A percentile compares a stretch with the other conserved stretches of the same genome.
These are phyloP conservation scores for Fusarium piperis DNA, from an alignment of 2,329 filamentous ascomycete species.

Conservation along the genomic window DNA sequence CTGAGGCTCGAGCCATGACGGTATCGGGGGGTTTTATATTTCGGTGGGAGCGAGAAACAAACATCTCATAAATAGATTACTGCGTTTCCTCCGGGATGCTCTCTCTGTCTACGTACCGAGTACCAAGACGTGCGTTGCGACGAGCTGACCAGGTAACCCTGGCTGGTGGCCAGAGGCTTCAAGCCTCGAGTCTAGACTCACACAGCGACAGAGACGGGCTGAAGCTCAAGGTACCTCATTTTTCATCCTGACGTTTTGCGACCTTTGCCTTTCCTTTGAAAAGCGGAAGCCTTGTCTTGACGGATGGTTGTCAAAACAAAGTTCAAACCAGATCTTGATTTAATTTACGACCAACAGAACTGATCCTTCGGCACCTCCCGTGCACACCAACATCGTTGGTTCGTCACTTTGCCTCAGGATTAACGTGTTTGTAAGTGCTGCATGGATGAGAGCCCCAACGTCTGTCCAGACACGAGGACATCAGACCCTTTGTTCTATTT, in stretches of 20 bases:
- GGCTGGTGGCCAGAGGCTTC: neutral
- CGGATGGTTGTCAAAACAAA: slow-evolving; percentile 6
- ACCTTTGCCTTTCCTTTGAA: neutral
- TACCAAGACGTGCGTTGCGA: neutral
- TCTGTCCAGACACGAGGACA: neutral
- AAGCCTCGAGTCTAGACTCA: slow-evolving; percentile 7
- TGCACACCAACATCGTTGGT: neutral
- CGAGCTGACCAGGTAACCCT: neutral
- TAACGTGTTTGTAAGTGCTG: neutral
- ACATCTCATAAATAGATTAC: neutral
- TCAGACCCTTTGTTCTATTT: neutral
- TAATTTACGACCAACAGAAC: slow-evolving; percentile 22
- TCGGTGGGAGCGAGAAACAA: slow-evolving; percentile 1
- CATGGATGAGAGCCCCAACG: neutral
- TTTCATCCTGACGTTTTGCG: neutral
- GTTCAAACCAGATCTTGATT: slow-evolving; percentile 14
- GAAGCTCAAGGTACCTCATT: neutral
- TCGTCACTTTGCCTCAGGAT: neutral
- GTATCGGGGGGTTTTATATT: slow-evolving; percentile 8
- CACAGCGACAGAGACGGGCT: neutral
- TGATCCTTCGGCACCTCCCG: slow-evolving; percentile 12
- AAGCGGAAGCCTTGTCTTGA: neutral
- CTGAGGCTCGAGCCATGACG: neutral
- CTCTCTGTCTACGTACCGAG: neutral
- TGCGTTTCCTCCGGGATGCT: slow-evolving; percentile 8